phyloP scores from a whole-genome alignment of 2,329 filamentous ascomycete genomes.

The Atkinsonella texensis region DNA sequence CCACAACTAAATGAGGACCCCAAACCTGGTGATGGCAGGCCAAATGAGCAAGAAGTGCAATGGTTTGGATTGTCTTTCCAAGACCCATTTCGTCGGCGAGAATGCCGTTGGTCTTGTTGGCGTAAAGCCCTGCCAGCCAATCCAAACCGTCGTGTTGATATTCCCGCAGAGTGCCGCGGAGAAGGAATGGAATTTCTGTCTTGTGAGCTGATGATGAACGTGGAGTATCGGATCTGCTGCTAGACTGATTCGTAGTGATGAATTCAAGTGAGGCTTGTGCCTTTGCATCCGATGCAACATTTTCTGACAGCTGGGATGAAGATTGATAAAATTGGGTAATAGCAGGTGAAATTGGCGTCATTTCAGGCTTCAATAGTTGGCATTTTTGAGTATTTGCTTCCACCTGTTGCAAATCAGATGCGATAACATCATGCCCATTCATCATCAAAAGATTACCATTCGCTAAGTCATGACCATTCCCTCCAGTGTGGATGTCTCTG shows the following conservation, averaged over 20 bases:
- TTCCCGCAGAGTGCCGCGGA: constrained; percentile 81
- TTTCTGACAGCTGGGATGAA: constrained; percentile 30
- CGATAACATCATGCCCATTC: constrained; percentile 1
- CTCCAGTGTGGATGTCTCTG: neutral
- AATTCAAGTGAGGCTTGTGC: constrained; percentile 27
- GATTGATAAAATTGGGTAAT: constrained; percentile 35
- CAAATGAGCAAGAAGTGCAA: constrained; percentile 82
- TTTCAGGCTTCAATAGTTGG: constrained; percentile 28
- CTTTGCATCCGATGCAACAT: constrained; percentile 38
- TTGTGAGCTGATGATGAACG: constrained; percentile 31
- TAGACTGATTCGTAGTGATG: constrained; percentile 15
- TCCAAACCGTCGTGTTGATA: constrained; percentile 97
- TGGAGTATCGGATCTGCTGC: constrained; percentile 24
- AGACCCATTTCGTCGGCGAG: constrained; percentile 97
- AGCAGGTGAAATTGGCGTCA: constrained; percentile 29
- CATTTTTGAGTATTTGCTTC: constrained; percentile 7
- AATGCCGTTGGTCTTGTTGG: constrained; percentile 88
- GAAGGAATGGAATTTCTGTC: constrained; percentile 66
- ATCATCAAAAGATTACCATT: constrained; percentile 1
- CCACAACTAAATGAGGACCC: constrained; percentile 92
- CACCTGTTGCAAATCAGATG: neutral
- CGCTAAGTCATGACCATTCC: neutral
- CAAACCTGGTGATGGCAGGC: constrained; percentile 84
- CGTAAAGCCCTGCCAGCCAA: constrained; percentile 89
- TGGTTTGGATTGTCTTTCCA: constrained; percentile 97